Evolutionary conservation across 768 basidiomycete species (phyloP).

Genomic region (Podaxis sp.): DNA sequence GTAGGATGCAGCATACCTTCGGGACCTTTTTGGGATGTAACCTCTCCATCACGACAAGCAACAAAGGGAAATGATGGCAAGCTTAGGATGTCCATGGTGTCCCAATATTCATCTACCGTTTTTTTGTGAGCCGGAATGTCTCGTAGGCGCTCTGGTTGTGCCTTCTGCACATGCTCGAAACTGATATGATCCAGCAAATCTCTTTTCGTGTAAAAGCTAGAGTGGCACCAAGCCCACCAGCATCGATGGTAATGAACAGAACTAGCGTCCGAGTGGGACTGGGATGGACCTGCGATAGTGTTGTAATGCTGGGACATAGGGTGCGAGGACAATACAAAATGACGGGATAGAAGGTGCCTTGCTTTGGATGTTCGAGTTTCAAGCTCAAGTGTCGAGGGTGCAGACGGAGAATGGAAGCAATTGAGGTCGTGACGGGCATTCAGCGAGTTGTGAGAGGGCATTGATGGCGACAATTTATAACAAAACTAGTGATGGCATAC

Average conservation of each 20-base stretch:
- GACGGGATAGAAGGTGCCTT: not conserved
- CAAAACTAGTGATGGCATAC: not conserved
- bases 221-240: conserved; percentile 54
- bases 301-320: not conserved
- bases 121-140: conserved; percentile 44
- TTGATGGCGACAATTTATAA: conserved; percentile 14
- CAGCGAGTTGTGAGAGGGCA: not conserved
- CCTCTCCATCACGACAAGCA: not conserved
- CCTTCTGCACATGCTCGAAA: conserved; percentile 42
- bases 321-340: not conserved
- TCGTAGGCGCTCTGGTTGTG: conserved; percentile 39
- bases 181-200: conserved; percentile 46
- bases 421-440: too few relatives aligned
- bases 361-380: not conserved
- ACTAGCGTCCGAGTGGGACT: conserved; percentile 4
- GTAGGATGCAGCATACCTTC: not conserved
- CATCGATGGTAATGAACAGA: conserved; percentile 32
- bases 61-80: conserved; percentile 1
- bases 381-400: too few relatives aligned
- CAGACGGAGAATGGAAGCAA: too few relatives aligned
- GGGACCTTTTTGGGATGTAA: not conserved
- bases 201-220: conserved; percentile 33
- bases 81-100: conserved; percentile 27
- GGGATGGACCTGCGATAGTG: not conserved
- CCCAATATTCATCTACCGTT: conserved; percentile 44